Evolutionary conservation across 2,329 filamentous ascomycete species (phyloP).

Genomic region (Sarocladium strictum): DNA sequence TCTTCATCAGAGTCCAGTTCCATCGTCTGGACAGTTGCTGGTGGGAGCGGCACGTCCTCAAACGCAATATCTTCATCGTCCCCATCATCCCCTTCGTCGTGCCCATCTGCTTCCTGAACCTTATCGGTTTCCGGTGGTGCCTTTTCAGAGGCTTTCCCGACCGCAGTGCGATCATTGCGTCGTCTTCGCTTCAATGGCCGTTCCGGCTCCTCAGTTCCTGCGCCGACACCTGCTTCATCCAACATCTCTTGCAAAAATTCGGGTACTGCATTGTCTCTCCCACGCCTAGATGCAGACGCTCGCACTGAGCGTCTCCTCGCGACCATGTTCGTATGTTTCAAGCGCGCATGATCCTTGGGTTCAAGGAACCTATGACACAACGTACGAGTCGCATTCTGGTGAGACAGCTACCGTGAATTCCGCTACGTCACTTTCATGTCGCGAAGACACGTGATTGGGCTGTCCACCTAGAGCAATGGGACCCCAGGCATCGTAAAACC

Average conservation of each 20-base stretch:
- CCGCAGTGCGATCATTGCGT: conserved; percentile 19
- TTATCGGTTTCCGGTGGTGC: conserved; percentile 9
- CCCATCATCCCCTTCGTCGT: conserved; percentile 25
- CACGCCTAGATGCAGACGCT: background rate
- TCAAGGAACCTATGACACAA: too few relatives aligned
- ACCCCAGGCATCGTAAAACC: too few relatives aligned
- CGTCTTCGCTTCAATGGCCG: conserved; percentile 32
- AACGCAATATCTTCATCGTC: conserved; percentile 41
- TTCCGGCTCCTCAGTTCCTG: conserved; percentile 22
- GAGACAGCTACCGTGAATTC: background rate
- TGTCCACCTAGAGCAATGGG: background rate
- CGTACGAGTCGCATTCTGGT: background rate
- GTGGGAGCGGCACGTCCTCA: conserved; percentile 43
- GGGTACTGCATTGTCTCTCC: conserved; percentile 16
- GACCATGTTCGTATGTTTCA: background rate
- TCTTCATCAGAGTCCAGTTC: conserved; percentile 42
- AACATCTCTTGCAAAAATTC: conserved; percentile 43
- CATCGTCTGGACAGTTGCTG: conserved; percentile 45
- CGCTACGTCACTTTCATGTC: conserved; percentile 6
- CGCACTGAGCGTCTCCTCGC: background rate
- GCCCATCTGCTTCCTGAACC: conserved; percentile 6
- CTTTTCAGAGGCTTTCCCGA: conserved; percentile 12
- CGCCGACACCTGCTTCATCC: conserved; percentile 37
- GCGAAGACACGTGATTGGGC: background rate
- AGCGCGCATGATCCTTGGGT: background rate